A percentile compares a stretch with the other conserved stretches of the same genome.
These are phyloP conservation scores for Sonneratia alba DNA, from an alignment of 345 rosid species.

Conservation along the genomic window DNA sequence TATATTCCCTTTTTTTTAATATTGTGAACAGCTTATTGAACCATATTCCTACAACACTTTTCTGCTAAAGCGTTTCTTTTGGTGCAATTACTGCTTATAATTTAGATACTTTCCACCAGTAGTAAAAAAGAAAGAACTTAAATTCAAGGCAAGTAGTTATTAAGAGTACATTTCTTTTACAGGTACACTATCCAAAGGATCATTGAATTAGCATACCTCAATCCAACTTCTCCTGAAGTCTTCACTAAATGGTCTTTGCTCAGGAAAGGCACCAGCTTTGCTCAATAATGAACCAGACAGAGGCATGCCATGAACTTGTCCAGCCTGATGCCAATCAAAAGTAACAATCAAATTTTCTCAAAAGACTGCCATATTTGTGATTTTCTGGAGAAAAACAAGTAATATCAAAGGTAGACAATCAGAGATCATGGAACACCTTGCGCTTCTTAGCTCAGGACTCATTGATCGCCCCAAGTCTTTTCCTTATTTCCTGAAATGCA, in stretches of 20 bases:
- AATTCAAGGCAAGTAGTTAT: background rate
- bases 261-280: slow-evolving; percentile 79
- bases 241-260: slow-evolving; percentile 64
- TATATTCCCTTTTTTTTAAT: too few relatives aligned
- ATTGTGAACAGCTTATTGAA: too few relatives aligned
- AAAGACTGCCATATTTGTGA: slow-evolving; percentile 1
- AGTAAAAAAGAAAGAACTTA: background rate
- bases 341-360: background rate
- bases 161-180: background rate
- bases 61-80: background rate
- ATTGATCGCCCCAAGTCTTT: slow-evolving; percentile 83
- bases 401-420: background rate
- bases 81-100: background rate
- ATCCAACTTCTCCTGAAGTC: slow-evolving; percentile 91
- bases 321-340: slow-evolving; percentile 50
- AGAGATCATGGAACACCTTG: slow-evolving; percentile 40
- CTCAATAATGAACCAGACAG: slow-evolving; percentile 70
- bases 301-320: slow-evolving; percentile 96
- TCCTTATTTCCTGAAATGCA: slow-evolving; percentile 61
- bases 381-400: background rate
- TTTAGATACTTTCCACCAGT: background rate
- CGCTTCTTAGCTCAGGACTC: slow-evolving; percentile 97
- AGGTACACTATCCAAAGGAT: background rate
- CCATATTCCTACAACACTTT: background rate
- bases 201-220: slow-evolving; percentile 46